Conservation (phyloP, 768 basidiomycete species). For the Leccinum longicurvipes region DNA sequence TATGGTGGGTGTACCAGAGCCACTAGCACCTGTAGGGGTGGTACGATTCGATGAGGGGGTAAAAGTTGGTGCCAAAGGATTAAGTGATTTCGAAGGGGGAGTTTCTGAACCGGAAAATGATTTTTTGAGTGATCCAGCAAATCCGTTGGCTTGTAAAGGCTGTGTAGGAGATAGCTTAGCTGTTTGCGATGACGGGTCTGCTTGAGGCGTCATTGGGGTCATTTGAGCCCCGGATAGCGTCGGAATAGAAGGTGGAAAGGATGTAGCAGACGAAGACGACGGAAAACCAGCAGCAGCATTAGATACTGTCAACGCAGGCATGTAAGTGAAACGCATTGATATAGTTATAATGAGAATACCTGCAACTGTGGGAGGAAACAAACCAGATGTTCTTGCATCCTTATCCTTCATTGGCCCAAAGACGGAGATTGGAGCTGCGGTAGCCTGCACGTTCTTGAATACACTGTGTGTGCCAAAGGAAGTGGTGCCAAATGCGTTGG, state of each 20-base stretch:
- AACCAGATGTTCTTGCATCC: not conserved
- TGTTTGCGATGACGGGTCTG: not conserved
- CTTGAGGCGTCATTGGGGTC: not conserved
- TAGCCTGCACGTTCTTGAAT: conserved; percentile 1
- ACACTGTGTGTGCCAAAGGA: conserved; percentile 17
- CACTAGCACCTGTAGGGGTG: not conserved
- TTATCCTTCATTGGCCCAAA: conserved; percentile 8
- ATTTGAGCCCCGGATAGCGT: not conserved
- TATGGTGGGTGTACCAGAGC: not conserved
- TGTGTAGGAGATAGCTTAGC: not conserved
- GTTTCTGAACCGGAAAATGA: conserved; percentile 4
- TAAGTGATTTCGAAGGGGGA: conserved; percentile 10
- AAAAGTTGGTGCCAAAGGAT: conserved; percentile 20
- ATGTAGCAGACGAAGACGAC: not conserved
- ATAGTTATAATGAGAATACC: conserved; percentile 11
- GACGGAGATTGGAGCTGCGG: conserved; percentile 1
- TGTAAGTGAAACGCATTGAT: not conserved
- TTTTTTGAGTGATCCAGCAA: not conserved
- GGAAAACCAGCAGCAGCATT: not conserved
- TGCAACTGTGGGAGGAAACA: not conserved
- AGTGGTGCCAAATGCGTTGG: conserved; percentile 33
- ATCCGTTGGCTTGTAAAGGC: not conserved
- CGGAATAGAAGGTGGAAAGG: not conserved
- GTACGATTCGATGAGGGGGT: conserved; percentile 1
- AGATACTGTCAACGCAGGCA: not conserved